Percentiles rank a stretch among this genome's conserved stretches.
phyloP scores from a whole-genome alignment of 2,329 filamentous ascomycete genomes.

The Colletotrichum sp. region DNA sequence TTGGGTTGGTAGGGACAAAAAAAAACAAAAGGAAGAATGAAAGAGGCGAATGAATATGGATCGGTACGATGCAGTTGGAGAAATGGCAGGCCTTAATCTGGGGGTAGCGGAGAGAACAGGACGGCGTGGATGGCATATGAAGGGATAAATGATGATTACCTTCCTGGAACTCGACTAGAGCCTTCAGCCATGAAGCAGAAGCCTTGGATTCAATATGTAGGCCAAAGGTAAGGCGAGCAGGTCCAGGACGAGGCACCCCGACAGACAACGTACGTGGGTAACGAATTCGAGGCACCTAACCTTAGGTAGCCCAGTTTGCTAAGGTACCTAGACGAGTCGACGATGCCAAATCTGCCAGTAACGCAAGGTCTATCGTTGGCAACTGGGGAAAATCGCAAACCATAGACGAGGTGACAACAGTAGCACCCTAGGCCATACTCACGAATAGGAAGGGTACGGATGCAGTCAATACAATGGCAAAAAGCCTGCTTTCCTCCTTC shows the following conservation, averaged over 20 bases:
- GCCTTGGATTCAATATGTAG: neutral
- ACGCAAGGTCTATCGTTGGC: neutral
- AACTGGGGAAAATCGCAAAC: neutral
- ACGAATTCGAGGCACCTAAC: neutral
- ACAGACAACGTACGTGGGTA: neutral
- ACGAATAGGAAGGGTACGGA: neutral
- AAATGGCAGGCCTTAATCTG: neutral
- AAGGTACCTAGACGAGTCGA: neutral
- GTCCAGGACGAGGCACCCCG: neutral
- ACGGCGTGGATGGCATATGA: neutral
- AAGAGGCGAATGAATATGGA: neutral
- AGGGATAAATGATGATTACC: neutral
- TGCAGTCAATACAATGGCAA: neutral
- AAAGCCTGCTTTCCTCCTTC: slow-evolving; percentile 4
- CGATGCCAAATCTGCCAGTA: neutral
- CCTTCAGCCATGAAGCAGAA: neutral
- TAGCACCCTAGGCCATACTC: neutral
- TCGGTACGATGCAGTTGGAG: neutral
- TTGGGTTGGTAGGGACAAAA: neutral
- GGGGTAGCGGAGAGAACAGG: neutral
- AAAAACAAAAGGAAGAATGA: neutral
- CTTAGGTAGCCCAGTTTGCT: neutral
- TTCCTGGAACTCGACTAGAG: neutral
- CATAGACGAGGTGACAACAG: neutral
- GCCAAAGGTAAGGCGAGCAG: neutral